Conservation (phyloP, 2,329 filamentous ascomycete genomes). For the Cadophora malorum region DNA sequence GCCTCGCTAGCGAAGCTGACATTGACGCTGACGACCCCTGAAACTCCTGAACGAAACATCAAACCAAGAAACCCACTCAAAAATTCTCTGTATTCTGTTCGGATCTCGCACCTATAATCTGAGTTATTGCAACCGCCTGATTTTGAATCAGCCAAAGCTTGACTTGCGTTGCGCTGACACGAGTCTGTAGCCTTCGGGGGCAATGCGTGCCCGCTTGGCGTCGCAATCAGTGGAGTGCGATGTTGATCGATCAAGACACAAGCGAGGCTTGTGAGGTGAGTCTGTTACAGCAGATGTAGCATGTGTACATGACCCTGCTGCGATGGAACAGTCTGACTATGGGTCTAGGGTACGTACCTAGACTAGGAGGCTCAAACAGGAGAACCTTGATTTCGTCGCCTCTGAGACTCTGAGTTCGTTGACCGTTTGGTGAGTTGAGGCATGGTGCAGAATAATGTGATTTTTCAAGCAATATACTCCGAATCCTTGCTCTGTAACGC, state of each 20-base stretch:
- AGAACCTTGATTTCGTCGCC: neutral
- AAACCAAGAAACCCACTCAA: neutral
- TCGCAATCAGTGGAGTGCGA: neutral
- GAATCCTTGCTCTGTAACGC: neutral
- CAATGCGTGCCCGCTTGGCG: neutral
- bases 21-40: neutral
- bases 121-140: neutral
- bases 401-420: neutral
- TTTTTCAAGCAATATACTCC: neutral
- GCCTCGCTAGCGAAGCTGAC: neutral
- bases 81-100: neutral
- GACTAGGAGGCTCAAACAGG: neutral
- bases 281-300: constrained; percentile 6
- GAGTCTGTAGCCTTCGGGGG: neutral
- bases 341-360: neutral
- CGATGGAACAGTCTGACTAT: constrained; percentile 10
- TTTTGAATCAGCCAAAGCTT: neutral
- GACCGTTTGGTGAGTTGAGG: neutral
- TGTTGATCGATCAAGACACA: neutral
- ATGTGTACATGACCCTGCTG: neutral
- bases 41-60: neutral
- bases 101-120: too few relatives aligned
- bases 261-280: neutral
- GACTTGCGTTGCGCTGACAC: neutral
- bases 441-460: neutral